Percentiles rank a stretch among this genome's conserved stretches.
Evolutionary conservation across 2,329 filamentous ascomycete species (phyloP).

Genomic region (Elsinoe necatrix): DNA sequence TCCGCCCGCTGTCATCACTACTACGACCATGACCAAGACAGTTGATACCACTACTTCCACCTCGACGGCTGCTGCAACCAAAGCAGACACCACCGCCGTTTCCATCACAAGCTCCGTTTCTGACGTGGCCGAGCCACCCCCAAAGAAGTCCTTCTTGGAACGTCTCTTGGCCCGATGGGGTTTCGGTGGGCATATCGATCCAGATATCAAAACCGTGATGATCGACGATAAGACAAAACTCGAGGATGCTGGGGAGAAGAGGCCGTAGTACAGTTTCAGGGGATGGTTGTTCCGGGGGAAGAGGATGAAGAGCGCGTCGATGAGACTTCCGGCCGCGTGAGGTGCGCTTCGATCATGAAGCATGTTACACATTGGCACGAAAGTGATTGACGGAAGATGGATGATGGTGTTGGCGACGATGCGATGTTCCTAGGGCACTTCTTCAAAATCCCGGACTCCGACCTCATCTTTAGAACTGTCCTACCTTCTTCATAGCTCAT

Average conservation of each 20-base stretch:
- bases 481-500: neutral
- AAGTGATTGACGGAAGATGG: neutral
- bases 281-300: slow-evolving; percentile 9
- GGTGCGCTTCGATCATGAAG: neutral
- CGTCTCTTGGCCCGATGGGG: slow-evolving; percentile 6
- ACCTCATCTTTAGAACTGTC: neutral
- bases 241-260: slow-evolving; percentile 4
- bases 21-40: slow-evolving; percentile 6
- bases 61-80: neutral
- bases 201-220: neutral
- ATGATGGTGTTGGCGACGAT: neutral
- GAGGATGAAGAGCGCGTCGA: neutral
- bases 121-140: neutral
- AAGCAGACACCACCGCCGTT: neutral
- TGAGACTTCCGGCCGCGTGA: neutral
- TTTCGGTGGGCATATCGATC: slow-evolving; percentile 4
- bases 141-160: slow-evolving; percentile 3
- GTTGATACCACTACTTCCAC: neutral
- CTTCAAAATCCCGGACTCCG: neutral
- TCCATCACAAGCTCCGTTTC: neutral
- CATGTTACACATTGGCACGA: neutral
- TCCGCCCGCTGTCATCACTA: slow-evolving; percentile 1
- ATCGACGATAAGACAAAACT: neutral
- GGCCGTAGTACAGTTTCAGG: slow-evolving; percentile 6
- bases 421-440: neutral